A percentile compares a stretch with the other conserved stretches of the same genome.
phyloP scores from a whole-genome alignment of 2,329 filamentous ascomycete species.

The Ustilaginoidea virens region DNA sequence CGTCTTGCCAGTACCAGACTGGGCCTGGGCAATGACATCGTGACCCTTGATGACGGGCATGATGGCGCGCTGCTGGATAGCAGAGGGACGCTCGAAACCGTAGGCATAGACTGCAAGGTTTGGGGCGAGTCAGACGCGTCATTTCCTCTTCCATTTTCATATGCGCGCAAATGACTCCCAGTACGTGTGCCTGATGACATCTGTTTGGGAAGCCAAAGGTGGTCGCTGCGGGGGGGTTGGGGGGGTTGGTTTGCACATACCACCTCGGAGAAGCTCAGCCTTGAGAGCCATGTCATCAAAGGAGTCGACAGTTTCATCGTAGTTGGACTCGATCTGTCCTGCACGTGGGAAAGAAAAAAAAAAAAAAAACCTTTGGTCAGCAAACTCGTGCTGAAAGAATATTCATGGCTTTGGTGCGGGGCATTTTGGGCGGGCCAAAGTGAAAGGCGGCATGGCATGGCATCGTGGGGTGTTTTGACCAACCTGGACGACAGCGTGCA shows the following conservation, averaged over 20 bases:
- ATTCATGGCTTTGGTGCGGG: conserved; percentile 1
- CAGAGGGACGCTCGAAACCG: conserved; percentile 98
- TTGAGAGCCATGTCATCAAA: conserved; percentile 98
- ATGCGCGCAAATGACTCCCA: not conserved
- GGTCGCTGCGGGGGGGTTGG: not conserved
- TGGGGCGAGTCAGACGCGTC: too few relatives aligned
- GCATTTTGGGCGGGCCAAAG: not conserved
- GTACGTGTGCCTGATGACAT: not conserved
- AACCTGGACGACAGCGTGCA: not conserved
- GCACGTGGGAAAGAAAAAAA: conserved; percentile 14
- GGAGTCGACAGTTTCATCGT: conserved; percentile 98
- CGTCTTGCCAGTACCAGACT: conserved; percentile 99
- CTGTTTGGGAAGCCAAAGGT: not conserved
- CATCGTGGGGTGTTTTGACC: conserved; percentile 3
- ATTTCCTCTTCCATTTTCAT: not conserved
- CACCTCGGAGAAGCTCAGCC: conserved; percentile 93
- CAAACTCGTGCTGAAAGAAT: conserved; percentile 1
- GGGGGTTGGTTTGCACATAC: conserved; percentile 20
- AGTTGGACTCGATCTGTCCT: conserved; percentile 99
- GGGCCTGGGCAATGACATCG: conserved; percentile 98
- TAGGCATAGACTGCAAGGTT: conserved; percentile 69
- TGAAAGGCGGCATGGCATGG: too few relatives aligned
- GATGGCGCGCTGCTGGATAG: conserved; percentile 99
- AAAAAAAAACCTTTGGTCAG: too few relatives aligned
- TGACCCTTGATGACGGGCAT: conserved; percentile 99